A percentile compares a stretch with the other conserved stretches of the same genome.
Conservation (phyloP, 1,139 yeast genomes). For the Chernovozyma sophiae-reginae region DNA sequence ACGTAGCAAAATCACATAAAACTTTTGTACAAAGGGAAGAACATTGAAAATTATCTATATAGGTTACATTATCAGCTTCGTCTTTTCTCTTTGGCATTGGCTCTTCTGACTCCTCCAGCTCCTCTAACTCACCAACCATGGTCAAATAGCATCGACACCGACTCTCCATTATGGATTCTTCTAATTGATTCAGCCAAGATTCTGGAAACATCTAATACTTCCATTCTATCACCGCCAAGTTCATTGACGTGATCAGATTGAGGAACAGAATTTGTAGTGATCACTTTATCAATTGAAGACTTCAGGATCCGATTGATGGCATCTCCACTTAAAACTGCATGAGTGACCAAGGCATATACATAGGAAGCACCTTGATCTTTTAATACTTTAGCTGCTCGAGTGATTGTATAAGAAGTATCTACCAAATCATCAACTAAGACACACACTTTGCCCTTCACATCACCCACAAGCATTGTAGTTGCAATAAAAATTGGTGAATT, state of each 20-base stretch:
- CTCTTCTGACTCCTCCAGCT: background rate
- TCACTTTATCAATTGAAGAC: conserved; percentile 74
- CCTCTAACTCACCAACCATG: conserved; percentile 58
- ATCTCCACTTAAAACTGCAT: conserved; percentile 90
- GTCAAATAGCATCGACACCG: conserved; percentile 89
- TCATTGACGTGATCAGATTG: conserved; percentile 57
- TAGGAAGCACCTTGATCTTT: conserved; percentile 89
- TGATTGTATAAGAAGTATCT: conserved; percentile 89
- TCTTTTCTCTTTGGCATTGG: no score
- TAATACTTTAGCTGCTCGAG: conserved; percentile 84
- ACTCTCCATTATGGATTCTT: conserved; percentile 95
- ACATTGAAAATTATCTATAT: background rate
- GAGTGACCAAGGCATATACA: conserved; percentile 87
- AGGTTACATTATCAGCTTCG: no score
- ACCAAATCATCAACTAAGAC: conserved; percentile 88
- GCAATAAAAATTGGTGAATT: conserved; percentile 36
- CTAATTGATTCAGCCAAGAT: conserved; percentile 93
- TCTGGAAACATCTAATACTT: conserved; percentile 81
- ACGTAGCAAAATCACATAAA: no score
- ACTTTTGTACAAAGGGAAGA: background rate
- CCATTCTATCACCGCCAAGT: conserved; percentile 57
- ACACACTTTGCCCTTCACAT: conserved; percentile 79
- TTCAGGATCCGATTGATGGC: conserved; percentile 69
- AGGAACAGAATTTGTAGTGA: conserved; percentile 93
- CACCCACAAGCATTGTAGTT: conserved; percentile 91